phyloP scores from a whole-genome alignment of 2,329 filamentous ascomycete species.

The Raffaelea arxii region DNA sequence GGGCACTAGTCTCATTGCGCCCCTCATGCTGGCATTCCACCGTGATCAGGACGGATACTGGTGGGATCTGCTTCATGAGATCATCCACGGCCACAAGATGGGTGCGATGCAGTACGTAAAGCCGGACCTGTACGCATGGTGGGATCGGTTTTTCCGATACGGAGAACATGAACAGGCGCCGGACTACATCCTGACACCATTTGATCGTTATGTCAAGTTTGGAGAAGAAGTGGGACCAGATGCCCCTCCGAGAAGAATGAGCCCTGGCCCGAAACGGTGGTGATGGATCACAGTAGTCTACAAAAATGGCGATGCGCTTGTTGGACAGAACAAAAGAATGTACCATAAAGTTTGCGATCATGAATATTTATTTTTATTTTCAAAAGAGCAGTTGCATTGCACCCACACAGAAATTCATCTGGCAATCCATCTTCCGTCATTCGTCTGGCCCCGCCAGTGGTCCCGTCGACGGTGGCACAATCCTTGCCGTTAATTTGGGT shows the following conservation, averaged over 20 bases:
- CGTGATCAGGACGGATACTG: background rate
- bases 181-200: background rate
- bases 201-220: background rate
- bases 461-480: constrained; percentile 14
- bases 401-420: no score
- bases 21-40: background rate
- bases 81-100: background rate
- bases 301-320: no score
- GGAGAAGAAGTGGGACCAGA: background rate
- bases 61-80: constrained; percentile 1
- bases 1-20: background rate
- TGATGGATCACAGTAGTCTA: no score
- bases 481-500: constrained; percentile 14
- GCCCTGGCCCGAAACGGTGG: no score
- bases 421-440: no score
- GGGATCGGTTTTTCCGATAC: background rate
- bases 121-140: background rate
- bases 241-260: background rate
- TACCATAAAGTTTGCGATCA: no score
- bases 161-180: background rate
- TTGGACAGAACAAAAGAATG: no score
- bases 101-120: background rate
- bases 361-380: no score
- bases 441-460: constrained; percentile 9
- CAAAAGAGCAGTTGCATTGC: no score